Evolutionary conservation across 345 rosid species (phyloP).

Genomic region (Psidium friedrichsthalianum): DNA sequence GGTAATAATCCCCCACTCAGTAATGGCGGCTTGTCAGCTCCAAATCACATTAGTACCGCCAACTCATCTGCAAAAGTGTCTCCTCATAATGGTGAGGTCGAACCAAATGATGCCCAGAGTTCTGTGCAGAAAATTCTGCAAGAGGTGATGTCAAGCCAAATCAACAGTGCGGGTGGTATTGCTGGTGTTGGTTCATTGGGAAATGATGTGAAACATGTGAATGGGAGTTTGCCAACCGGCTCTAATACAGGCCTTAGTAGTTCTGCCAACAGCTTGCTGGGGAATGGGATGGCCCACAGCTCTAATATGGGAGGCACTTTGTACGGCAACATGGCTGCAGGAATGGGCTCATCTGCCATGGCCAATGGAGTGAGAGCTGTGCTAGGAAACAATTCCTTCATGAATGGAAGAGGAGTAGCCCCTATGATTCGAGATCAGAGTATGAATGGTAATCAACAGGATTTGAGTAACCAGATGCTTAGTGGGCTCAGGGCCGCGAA

Average conservation of each 20-base stretch:
- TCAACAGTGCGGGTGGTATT: conserved; percentile 38
- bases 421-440: conserved; percentile 49
- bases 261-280: conserved; percentile 29
- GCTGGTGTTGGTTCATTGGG: conserved; percentile 45
- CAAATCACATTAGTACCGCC: conserved; percentile 44
- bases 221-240: conserved; percentile 35
- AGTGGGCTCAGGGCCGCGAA: conserved; percentile 65
- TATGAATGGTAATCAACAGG: conserved; percentile 64
- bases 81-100: conserved; percentile 52
- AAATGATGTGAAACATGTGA: conserved; percentile 43
- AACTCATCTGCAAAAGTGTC: conserved; percentile 50
- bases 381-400: conserved; percentile 41
- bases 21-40: conserved; percentile 35
- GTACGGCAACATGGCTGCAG: conserved; percentile 40
- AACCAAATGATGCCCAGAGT: conserved; percentile 56
- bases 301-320: conserved; percentile 17
- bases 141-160: conserved; percentile 59
- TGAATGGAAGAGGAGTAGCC: conserved; percentile 65
- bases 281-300: conserved; percentile 25
- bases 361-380: conserved; percentile 61
- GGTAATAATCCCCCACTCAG: conserved; percentile 40
- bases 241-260: conserved; percentile 30
- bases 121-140: conserved; percentile 86
- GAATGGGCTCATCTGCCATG: conserved; percentile 44
- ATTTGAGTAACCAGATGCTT: conserved; percentile 63